These are phyloP conservation scores for Fusarium falciforme DNA, from an alignment of 2,329 filamentous ascomycete species.

Conservation along the genomic window DNA sequence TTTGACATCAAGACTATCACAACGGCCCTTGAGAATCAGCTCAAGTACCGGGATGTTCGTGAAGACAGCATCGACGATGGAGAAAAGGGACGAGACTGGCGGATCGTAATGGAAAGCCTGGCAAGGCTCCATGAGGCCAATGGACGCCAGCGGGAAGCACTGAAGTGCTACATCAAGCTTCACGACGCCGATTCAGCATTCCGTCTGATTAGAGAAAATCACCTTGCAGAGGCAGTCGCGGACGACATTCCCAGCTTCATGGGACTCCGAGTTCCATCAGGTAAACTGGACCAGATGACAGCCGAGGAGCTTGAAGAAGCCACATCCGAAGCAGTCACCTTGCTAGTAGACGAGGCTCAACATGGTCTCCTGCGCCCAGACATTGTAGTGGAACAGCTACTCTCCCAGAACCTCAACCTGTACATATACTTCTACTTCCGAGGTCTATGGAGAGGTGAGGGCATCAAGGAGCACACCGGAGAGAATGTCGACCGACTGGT, in stretches of 20 bases:
- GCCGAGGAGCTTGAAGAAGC: slow-evolving; percentile 79
- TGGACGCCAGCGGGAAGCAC: slow-evolving; percentile 83
- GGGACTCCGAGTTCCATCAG: slow-evolving; percentile 82
- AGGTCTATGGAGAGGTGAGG: slow-evolving; percentile 83
- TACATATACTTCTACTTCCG: slow-evolving; percentile 95
- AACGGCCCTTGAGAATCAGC: slow-evolving; percentile 82
- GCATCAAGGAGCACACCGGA: slow-evolving; percentile 64
- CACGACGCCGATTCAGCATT: slow-evolving; percentile 94
- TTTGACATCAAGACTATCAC: slow-evolving; percentile 84
- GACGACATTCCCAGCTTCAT: slow-evolving; percentile 94
- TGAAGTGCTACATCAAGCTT: slow-evolving; percentile 88
- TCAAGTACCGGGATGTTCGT: slow-evolving; percentile 79
- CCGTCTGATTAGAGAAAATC: slow-evolving; percentile 84
- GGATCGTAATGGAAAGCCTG: slow-evolving; percentile 86
- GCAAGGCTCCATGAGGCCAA: slow-evolving; percentile 87
- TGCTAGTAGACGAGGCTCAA: slow-evolving; percentile 91
- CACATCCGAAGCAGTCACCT: slow-evolving; percentile 83
- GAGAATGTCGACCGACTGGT: slow-evolving; percentile 68
- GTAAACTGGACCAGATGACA: slow-evolving; percentile 73
- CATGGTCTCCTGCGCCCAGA: slow-evolving; percentile 85
- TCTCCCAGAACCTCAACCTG: slow-evolving; percentile 72
- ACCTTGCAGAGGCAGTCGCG: slow-evolving; percentile 87
- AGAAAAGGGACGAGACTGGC: slow-evolving; percentile 83
- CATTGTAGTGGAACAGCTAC: slow-evolving; percentile 82
- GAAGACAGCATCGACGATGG: slow-evolving; percentile 82